Percentiles rank a stretch among this genome's conserved stretches.
Conservation (phyloP, 352 stramenopile species). For the Pythium phragmiticola region DNA sequence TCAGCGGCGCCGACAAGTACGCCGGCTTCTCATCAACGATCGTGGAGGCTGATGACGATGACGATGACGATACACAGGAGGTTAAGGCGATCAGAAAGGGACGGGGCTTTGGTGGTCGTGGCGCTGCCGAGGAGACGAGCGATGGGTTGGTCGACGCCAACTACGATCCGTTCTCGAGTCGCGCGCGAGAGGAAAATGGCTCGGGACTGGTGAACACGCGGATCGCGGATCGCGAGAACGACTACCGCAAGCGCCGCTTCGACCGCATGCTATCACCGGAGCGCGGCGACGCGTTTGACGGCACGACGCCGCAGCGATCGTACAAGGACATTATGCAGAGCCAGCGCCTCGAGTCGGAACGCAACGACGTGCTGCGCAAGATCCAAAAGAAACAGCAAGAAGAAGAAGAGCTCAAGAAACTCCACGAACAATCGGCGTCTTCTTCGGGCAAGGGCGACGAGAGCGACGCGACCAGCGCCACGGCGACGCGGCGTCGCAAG, state of each 20-base stretch:
- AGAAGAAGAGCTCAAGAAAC: conserved; percentile 45
- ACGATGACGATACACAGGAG: conserved; percentile 34
- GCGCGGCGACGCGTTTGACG: conserved; percentile 88
- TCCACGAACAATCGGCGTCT: conserved; percentile 23
- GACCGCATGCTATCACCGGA: conserved; percentile 89
- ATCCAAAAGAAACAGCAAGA: conserved; percentile 85
- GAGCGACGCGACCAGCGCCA: conserved; percentile 26
- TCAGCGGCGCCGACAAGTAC: conserved; percentile 42
- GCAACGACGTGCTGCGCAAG: conserved; percentile 83
- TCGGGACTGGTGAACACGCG: conserved; percentile 92
- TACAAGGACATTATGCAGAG: conserved; percentile 92
- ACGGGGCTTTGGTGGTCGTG: conserved; percentile 8
- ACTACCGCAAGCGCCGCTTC: conserved; percentile 88
- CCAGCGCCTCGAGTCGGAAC: conserved; percentile 86
- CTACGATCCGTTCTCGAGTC: conserved; percentile 87
- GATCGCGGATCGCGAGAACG: conserved; percentile 93
- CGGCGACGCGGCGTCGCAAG: conserved; percentile 52
- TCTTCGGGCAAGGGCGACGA: conserved; percentile 25
- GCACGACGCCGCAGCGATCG: conserved; percentile 73
- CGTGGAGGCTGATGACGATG: conserved; percentile 55
- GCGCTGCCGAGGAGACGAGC: conserved; percentile 1
- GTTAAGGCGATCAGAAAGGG: conserved; percentile 32
- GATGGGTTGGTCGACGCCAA: conserved; percentile 81
- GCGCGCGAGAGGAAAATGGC: conserved; percentile 74
- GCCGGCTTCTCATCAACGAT: conserved; percentile 60